Base-by-base conservation (phyloP, 345 rosid species). In the Salix exigua region DNA sequence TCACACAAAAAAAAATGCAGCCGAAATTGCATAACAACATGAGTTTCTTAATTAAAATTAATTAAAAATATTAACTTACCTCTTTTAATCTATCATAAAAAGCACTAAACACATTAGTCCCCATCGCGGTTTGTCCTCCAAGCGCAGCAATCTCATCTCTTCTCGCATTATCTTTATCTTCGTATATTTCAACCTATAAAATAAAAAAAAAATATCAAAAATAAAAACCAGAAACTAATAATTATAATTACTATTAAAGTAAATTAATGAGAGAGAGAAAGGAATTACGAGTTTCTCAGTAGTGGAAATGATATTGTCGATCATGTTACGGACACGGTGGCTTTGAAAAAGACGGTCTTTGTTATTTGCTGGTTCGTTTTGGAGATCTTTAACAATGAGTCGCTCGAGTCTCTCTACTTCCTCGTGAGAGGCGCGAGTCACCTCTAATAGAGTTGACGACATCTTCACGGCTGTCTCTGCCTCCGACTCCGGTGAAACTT, bases 21-120 rank as follows among this genome's bases (percentile, higher is more conserved):
- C 9, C 8, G 44, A 30, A 68, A 40, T 37, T n/a, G 26, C 7
- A 68, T 58, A 23, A 58, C 1, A 19, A 23, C 11, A 55, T 55
- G 17, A 40, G 14, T 13, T 44, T 1, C 7, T 21, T 26, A 72
- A 60, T 23, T n/a, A 51, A 14, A 66, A 10, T 17, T 30, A 71
- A 70, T 13, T 40, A 72, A 48, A 31, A 70, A 76, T 53, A 37
- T 42, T 14, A 66, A 6, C 25, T 70, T 77, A 96, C 98, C 97
- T 96, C 99, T 79, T 92, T 96, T 78, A 96, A 76, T 72, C 97
- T 89, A 83, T 96, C 98, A 76, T 96, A 94, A 77, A 94, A 96
- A 0, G 92, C 93, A 77, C 94, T 91, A 53, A 86, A 94, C 37
- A 90, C 94, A 66, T 91, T 94, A 11, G 86, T 87, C 78, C 98